phyloP scores from a whole-genome alignment of 1,284 basidiomycete species.

The Ceratobasidium sp. region DNA sequence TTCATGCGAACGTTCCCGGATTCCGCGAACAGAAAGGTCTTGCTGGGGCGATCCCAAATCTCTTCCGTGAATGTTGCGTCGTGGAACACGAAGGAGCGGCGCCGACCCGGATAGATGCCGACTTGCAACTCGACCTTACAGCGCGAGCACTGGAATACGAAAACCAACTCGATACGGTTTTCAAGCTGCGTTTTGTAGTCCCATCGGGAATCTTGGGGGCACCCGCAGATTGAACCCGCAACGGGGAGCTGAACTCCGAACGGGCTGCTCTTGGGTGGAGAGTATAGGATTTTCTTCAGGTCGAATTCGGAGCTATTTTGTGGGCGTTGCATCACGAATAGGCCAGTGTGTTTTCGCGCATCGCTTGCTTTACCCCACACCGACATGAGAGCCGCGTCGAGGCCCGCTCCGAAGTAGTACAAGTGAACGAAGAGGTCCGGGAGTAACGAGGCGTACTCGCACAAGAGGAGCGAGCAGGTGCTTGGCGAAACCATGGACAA shows the following conservation, averaged over 20 bases:
- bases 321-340: constrained; percentile 3
- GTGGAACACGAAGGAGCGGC: not conserved
- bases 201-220: not conserved
- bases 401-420: constrained; percentile 6
- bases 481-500: not conserved
- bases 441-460: not conserved
- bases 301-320: not conserved
- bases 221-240: not conserved
- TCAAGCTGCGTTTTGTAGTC: not conserved
- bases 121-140: constrained; percentile 18
- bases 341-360: constrained; percentile 2
- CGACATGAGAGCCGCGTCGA: not conserved
- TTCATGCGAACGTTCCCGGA: not conserved
- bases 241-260: not conserved
- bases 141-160: not conserved
- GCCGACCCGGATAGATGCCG: not conserved
- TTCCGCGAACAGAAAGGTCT: constrained; percentile 1
- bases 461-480: not conserved
- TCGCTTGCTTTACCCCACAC: constrained; percentile 12
- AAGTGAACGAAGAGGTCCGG: constrained; percentile 18
- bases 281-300: not conserved
- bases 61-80: not conserved
- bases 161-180: not conserved
- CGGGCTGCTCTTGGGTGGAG: not conserved
- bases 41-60: not conserved